Conservation (phyloP, 352 stramenopile genomes). For the Phytopythium delawarense region DNA sequence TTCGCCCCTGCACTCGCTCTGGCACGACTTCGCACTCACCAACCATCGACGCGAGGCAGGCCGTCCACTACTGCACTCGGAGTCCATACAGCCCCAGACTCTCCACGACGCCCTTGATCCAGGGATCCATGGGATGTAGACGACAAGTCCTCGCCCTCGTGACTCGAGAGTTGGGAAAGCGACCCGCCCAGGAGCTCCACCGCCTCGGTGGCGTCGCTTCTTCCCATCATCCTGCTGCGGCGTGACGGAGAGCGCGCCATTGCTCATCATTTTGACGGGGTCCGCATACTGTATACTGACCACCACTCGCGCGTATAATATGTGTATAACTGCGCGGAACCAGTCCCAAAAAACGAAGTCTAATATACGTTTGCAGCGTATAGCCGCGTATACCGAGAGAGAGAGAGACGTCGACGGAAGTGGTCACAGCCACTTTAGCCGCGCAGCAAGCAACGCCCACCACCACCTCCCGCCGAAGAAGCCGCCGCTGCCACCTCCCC, state of each 20-base stretch:
- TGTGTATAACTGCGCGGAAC: background rate
- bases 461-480: background rate
- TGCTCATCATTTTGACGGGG: slow-evolving; percentile 7
- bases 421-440: slow-evolving; percentile 6
- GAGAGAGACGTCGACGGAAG: background rate
- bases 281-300: slow-evolving; percentile 7
- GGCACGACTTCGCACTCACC: too few relatives aligned
- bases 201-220: background rate
- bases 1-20: too few relatives aligned
- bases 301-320: slow-evolving; percentile 1
- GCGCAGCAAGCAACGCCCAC: background rate
- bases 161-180: too few relatives aligned
- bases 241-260: background rate
- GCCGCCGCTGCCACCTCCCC: too few relatives aligned
- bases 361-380: background rate
- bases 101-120: too few relatives aligned
- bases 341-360: background rate
- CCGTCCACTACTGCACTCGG: too few relatives aligned
- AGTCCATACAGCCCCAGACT: too few relatives aligned
- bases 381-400: background rate
- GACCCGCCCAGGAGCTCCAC: too few relatives aligned
- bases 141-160: too few relatives aligned
- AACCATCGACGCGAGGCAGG: too few relatives aligned
- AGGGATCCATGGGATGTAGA: too few relatives aligned
- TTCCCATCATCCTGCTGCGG: background rate